These are phyloP conservation scores for Westerdykella ornata DNA, from an alignment of 2,329 filamentous ascomycete species.

Conservation along the genomic window DNA sequence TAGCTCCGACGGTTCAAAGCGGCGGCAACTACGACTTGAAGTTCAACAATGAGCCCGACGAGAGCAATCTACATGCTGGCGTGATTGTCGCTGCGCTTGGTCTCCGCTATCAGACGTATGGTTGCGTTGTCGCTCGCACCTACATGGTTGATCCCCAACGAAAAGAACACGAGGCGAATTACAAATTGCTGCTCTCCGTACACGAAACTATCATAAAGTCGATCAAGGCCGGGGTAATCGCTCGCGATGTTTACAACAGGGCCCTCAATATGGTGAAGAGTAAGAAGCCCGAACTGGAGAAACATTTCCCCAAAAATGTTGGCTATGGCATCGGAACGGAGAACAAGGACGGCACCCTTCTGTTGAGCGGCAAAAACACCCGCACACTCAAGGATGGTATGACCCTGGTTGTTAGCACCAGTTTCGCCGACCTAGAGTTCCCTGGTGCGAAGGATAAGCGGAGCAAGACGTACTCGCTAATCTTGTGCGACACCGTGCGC, in stretches of 20 bases:
- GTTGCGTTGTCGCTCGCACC: constrained; percentile 83
- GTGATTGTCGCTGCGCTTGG: constrained; percentile 91
- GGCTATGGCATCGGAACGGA: constrained; percentile 92
- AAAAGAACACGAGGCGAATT: constrained; percentile 88
- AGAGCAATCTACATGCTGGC: constrained; percentile 75
- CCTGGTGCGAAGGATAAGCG: constrained; percentile 81
- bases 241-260: constrained; percentile 89
- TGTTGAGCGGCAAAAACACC: constrained; percentile 80
- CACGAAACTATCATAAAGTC: constrained; percentile 89
- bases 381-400: constrained; percentile 88
- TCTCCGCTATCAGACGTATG: constrained; percentile 92
- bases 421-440: constrained; percentile 84
- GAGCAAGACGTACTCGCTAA: constrained; percentile 79
- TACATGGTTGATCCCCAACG: constrained; percentile 95
- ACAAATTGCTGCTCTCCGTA: constrained; percentile 77
- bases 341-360: constrained; percentile 72
- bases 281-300: constrained; percentile 92
- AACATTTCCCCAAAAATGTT: constrained; percentile 88
- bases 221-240: constrained; percentile 74
- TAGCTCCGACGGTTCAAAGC: constrained; percentile 86
- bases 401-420: constrained; percentile 87
- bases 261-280: constrained; percentile 71
- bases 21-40: constrained; percentile 92
- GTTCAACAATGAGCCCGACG: constrained; percentile 69
- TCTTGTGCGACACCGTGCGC: constrained; percentile 88